phyloP scores from a whole-genome alignment of 1,139 yeast genomes.

The Kazachstania sp. region DNA sequence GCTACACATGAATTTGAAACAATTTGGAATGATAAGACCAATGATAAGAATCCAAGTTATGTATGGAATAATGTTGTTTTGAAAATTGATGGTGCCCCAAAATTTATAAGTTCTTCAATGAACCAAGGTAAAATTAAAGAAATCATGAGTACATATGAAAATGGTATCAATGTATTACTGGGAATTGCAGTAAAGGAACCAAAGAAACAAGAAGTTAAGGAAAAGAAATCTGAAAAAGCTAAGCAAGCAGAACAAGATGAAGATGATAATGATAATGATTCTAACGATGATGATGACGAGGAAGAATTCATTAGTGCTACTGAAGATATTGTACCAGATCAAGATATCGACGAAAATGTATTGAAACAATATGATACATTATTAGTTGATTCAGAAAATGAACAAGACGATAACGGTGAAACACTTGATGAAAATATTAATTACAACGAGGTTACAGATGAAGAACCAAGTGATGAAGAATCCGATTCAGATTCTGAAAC shows the following conservation, averaged over 20 bases:
- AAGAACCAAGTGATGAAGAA: slow-evolving; percentile 39
- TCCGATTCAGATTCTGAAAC: slow-evolving; percentile 35
- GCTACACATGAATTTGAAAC: slow-evolving; percentile 18
- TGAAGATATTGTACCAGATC: slow-evolving; percentile 11
- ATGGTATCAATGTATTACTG: slow-evolving; percentile 51
- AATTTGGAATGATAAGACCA: slow-evolving; percentile 23
- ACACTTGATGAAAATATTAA: slow-evolving; percentile 33
- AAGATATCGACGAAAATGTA: slow-evolving; percentile 29
- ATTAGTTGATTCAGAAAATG: slow-evolving; percentile 51
- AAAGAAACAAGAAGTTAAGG: slow-evolving; percentile 24
- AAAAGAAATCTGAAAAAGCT: background rate
- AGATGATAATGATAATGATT: slow-evolving; percentile 6
- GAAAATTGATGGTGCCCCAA: slow-evolving; percentile 35
- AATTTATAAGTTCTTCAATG: slow-evolving; percentile 39
- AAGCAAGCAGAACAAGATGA: slow-evolving; percentile 3
- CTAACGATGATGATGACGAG: slow-evolving; percentile 20
- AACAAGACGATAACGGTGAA: slow-evolving; percentile 30
- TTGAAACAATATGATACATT: slow-evolving; percentile 40
- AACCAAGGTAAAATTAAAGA: slow-evolving; percentile 47
- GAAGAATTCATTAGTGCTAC: slow-evolving; percentile 20
- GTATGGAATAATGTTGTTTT: slow-evolving; percentile 43
- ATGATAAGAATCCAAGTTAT: slow-evolving; percentile 38
- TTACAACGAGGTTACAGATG: slow-evolving; percentile 50
- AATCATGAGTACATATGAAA: slow-evolving; percentile 42
- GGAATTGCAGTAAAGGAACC: slow-evolving; percentile 37